A percentile compares a stretch with the other conserved stretches of the same genome.
phyloP scores from a whole-genome alignment of 176 grass and related monocot genomes.

The Juncus effusus region DNA sequence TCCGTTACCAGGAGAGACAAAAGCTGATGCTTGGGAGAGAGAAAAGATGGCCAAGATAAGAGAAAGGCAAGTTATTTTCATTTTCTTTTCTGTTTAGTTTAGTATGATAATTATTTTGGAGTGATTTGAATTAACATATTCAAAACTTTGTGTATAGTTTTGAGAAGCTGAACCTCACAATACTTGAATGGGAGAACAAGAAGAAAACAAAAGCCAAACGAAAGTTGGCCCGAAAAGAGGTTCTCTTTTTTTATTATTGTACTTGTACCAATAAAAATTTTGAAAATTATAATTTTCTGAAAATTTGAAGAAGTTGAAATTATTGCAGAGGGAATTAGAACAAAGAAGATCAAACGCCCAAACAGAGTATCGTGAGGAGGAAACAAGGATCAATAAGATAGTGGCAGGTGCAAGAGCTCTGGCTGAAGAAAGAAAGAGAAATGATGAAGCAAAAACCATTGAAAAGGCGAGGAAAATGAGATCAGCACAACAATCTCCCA shows the following conservation, averaged over 20 bases:
- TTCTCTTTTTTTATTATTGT: constrained; percentile 29
- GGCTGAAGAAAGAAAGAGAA: constrained; percentile 50
- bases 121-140: constrained; percentile 26
- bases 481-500: constrained; percentile 32
- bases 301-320: neutral
- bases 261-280: neutral
- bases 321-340: constrained; percentile 51
- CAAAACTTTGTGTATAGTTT: constrained; percentile 34
- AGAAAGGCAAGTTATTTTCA: constrained; percentile 38
- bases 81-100: neutral
- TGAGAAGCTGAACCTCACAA: constrained; percentile 51
- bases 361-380: constrained; percentile 42
- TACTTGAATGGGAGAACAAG: constrained; percentile 70
- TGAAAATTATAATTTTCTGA: neutral
- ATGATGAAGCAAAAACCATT: constrained; percentile 50
- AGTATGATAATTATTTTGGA: neutral
- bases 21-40: constrained; percentile 64
- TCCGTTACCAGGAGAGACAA: constrained; percentile 20
- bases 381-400: constrained; percentile 59
- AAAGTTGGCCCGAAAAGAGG: constrained; percentile 58
- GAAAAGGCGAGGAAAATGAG: constrained; percentile 62
- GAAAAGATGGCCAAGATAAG: constrained; percentile 47
- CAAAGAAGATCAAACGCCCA: constrained; percentile 35
- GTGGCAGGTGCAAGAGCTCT: constrained; percentile 41
- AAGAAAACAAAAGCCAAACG: constrained; percentile 68